These are phyloP conservation scores for Starmerella asiatica DNA, from an alignment of 805 yeast genomes.

Conservation along the genomic window DNA sequence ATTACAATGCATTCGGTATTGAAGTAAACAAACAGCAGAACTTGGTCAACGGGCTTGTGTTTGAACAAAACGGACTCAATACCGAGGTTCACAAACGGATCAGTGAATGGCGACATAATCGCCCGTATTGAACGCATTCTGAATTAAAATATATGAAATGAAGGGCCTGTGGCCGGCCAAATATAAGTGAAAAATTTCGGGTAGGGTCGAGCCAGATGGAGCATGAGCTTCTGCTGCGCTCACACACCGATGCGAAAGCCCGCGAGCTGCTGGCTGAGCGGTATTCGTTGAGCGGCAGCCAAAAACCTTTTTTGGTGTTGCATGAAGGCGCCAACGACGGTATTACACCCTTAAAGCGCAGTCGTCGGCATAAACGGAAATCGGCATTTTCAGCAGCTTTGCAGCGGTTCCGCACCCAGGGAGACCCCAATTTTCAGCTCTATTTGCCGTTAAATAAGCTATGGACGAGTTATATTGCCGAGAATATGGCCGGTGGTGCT, in stretches of 20 bases:
- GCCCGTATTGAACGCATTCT: slow-evolving; percentile 33
- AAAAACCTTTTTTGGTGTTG: slow-evolving; percentile 27
- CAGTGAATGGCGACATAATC: slow-evolving; percentile 42
- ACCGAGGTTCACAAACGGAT: slow-evolving; percentile 69
- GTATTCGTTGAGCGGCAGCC: slow-evolving; percentile 27
- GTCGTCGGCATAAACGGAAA: slow-evolving; percentile 22
- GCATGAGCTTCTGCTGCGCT: slow-evolving; percentile 21
- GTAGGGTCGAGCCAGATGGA: slow-evolving; percentile 20
- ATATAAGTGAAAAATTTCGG: background rate
- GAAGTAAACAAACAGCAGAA: slow-evolving; percentile 55
- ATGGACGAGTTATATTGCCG: slow-evolving; percentile 54
- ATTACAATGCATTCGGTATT: slow-evolving; percentile 81
- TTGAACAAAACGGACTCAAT: slow-evolving; percentile 67
- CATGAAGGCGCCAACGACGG: slow-evolving; percentile 13
- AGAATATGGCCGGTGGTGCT: slow-evolving; percentile 11
- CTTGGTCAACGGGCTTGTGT: slow-evolving; percentile 25
- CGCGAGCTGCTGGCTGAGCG: slow-evolving; percentile 28
- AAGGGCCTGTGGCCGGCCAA: too few species aligned
- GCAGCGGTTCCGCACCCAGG: slow-evolving; percentile 24
- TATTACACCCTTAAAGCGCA: slow-evolving; percentile 2
- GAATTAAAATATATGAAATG: background rate
- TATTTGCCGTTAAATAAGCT: slow-evolving; percentile 45
- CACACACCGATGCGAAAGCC: slow-evolving; percentile 24
- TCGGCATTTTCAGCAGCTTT: slow-evolving; percentile 26
- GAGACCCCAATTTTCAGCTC: slow-evolving; percentile 31